Conservation (phyloP, 129 eudicot genomes). For the Flaveria linearis region DNA sequence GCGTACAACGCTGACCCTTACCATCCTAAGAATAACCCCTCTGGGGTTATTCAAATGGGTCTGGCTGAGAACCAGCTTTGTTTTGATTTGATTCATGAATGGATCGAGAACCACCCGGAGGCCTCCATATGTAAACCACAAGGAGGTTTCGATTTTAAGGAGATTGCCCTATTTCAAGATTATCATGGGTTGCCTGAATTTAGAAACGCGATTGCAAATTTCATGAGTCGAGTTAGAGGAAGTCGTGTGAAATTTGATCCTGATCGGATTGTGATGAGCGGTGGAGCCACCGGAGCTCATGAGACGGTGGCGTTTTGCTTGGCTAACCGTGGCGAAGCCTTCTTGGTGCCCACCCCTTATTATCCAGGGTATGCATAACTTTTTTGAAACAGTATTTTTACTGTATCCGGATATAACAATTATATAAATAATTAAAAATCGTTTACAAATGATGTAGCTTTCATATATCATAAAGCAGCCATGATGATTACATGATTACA, state of each 20-base stretch:
- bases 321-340: constrained; percentile 85
- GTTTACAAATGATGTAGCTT: too few relatives aligned
- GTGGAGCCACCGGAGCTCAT: constrained; percentile 90
- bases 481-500: neutral
- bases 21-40: constrained; percentile 42
- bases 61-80: constrained; percentile 63
- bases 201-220: constrained; percentile 56
- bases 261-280: constrained; percentile 75
- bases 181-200: constrained; percentile 54
- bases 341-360: constrained; percentile 81
- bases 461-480: neutral
- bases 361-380: constrained; percentile 69
- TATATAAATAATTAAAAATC: too few relatives aligned
- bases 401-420: neutral
- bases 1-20: constrained; percentile 58
- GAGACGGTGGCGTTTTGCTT: constrained; percentile 75
- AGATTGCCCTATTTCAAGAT: constrained; percentile 52
- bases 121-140: constrained; percentile 46
- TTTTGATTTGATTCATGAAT: constrained; percentile 43
- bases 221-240: constrained; percentile 74
- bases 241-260: constrained; percentile 61
- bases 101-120: constrained; percentile 40
- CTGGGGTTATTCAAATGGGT: constrained; percentile 72
- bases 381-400: neutral
- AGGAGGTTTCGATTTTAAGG: constrained; percentile 45